Evolutionary conservation across 495 filamentous ascomycete species (phyloP).

Genomic region (Neurospora hispaniola): DNA sequence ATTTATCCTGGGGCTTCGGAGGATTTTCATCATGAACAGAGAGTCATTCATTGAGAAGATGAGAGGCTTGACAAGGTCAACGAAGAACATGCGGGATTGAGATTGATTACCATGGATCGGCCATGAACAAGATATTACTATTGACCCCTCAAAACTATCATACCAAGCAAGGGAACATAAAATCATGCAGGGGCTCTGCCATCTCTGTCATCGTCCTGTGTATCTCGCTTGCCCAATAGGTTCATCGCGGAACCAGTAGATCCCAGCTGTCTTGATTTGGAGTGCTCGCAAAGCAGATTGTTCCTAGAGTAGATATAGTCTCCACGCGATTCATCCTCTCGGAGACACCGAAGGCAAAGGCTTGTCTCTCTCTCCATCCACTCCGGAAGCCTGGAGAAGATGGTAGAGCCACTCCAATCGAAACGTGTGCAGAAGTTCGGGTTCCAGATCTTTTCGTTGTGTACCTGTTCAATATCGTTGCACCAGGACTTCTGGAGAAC

Average conservation of each 20-base stretch:
- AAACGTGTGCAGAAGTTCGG: rapidly evolving
- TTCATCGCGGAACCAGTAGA: not conserved
- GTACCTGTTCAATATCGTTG: not conserved
- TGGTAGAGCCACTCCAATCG: not conserved
- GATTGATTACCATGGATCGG: not conserved
- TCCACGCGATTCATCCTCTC: not conserved
- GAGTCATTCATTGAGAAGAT: not conserved
- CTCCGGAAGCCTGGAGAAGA: not conserved
- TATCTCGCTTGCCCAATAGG: not conserved
- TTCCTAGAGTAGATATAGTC: too few species aligned
- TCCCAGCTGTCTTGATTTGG: too few species aligned
- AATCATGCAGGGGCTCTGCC: too few species aligned
- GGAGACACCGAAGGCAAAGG: not conserved
- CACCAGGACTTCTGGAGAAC: not conserved
- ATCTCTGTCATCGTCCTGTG: too few species aligned
- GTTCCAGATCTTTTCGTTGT: too few species aligned
- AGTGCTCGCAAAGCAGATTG: too few species aligned
- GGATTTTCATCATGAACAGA: not conserved
- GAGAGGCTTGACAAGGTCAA: not conserved
- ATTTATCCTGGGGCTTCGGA: not conserved
- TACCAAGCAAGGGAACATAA: too few species aligned
- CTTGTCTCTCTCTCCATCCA: not conserved
- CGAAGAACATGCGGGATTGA: not conserved
- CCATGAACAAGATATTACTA: not conserved
- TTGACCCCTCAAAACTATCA: too few species aligned